Evolutionary conservation across 1,284 basidiomycete species (phyloP).

Genomic region (Cutaneotrichosporon daszewskae): DNA sequence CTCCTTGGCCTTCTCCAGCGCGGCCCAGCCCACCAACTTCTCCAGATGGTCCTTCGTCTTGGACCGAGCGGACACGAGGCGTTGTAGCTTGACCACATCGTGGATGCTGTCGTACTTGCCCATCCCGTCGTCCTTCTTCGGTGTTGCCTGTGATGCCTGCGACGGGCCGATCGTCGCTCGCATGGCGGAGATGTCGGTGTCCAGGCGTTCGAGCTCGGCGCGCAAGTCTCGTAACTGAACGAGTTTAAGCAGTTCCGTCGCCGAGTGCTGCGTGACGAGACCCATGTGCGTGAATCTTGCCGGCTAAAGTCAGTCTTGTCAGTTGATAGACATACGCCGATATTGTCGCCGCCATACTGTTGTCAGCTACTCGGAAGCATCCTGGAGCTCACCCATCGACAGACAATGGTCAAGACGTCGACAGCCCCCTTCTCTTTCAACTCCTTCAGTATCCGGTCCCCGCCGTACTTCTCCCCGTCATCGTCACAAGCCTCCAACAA

Average conservation of each 20-base stretch:
- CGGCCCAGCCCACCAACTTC: constrained; percentile 9
- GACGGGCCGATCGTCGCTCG: constrained; percentile 18
- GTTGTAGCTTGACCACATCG: constrained; percentile 29
- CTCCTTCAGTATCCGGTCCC: constrained; percentile 34
- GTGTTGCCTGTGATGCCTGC: background rate
- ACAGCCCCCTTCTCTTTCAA: constrained; percentile 33
- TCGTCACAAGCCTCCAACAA: constrained; percentile 39
- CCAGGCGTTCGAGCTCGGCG: constrained; percentile 24
- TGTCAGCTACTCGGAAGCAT: constrained; percentile 36
- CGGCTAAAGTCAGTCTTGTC: constrained; percentile 25
- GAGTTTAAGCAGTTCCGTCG: constrained; percentile 25
- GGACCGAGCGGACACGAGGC: constrained; percentile 35
- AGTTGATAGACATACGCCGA: background rate
- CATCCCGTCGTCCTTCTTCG: background rate
- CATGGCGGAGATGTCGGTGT: constrained; percentile 33
- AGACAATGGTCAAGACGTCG: constrained; percentile 39
- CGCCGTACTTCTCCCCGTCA: constrained; percentile 44
- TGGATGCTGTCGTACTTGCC: constrained; percentile 30
- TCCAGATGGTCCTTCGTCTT: constrained; percentile 34
- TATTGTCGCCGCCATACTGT: constrained; percentile 31
- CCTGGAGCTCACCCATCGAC: constrained; percentile 36
- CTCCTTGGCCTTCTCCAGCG: background rate
- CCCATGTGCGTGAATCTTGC: constrained; percentile 44
- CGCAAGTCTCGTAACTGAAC: constrained; percentile 33
- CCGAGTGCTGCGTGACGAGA: constrained; percentile 31